Conservation (phyloP, 1,139 yeast genomes). For the Suhomyces atakaporum region DNA sequence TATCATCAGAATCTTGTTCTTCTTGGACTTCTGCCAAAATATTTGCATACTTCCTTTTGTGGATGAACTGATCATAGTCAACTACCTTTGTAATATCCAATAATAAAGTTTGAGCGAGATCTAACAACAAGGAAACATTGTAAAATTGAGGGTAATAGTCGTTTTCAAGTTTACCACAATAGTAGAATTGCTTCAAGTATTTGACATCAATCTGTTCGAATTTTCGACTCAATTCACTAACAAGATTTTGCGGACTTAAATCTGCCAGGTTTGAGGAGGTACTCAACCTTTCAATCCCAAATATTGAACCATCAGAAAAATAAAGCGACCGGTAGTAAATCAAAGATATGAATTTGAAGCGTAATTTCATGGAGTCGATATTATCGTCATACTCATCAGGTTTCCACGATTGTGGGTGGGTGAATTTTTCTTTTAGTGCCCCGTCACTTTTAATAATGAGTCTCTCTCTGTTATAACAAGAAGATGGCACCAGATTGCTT, state of each 20-base stretch:
- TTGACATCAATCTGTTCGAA: constrained; percentile 13
- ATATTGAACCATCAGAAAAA: constrained; percentile 15
- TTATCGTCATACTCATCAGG: constrained; percentile 22
- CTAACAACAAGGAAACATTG: constrained; percentile 14
- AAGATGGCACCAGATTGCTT: constrained; percentile 21
- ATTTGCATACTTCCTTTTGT: not conserved
- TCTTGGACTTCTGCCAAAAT: not conserved
- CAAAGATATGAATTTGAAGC: constrained; percentile 26
- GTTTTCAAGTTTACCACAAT: constrained; percentile 1
- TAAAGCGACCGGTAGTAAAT: constrained; percentile 27
- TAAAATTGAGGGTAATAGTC: constrained; percentile 13
- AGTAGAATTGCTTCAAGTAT: constrained; percentile 16
- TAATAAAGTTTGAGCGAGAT: constrained; percentile 15
- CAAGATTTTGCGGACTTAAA: constrained; percentile 13
- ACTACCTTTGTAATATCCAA: constrained; percentile 17
- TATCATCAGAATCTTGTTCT: constrained; percentile 4
- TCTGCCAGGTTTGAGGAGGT: constrained; percentile 6
- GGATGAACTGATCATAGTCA: constrained; percentile 11
- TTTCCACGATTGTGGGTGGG: not conserved
- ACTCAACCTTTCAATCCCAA: constrained; percentile 7
- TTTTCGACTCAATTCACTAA: constrained; percentile 15
- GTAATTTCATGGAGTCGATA: constrained; percentile 29
- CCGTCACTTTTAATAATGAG: constrained; percentile 24
- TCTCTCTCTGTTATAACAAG: constrained; percentile 35
- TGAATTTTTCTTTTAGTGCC: constrained; percentile 11